Evolutionary conservation across 805 yeast species (phyloP).

Genomic region (Lipomyces spencermartinsiae): DNA sequence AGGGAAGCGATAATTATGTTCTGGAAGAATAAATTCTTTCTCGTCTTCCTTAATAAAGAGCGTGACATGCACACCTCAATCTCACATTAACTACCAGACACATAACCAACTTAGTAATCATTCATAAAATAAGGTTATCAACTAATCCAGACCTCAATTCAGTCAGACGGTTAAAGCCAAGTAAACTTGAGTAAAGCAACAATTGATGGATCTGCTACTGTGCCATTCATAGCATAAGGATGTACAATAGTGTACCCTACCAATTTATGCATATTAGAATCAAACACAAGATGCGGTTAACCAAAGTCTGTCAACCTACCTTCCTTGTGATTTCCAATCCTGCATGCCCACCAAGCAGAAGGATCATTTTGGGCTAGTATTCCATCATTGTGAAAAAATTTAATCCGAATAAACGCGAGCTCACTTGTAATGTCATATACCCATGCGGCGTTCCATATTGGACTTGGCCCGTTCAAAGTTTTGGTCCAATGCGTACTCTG

Average conservation of each 20-base stretch:
- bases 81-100: no score
- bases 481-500: slow-evolving; percentile 11
- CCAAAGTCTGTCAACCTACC: slow-evolving; percentile 2
- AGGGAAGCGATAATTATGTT: no score
- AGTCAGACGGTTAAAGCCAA: background rate
- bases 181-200: slow-evolving; percentile 6
- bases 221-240: slow-evolving; percentile 12
- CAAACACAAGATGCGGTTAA: background rate
- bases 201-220: background rate
- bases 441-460: slow-evolving; percentile 9
- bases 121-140: no score
- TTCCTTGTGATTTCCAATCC: slow-evolving; percentile 19
- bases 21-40: no score
- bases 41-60: no score
- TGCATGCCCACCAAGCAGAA: slow-evolving; percentile 21
- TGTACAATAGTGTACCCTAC: slow-evolving; percentile 9
- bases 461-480: slow-evolving; percentile 14
- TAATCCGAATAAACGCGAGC: slow-evolving; percentile 19
- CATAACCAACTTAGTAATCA: no score
- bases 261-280: background rate
- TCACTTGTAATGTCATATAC: slow-evolving; percentile 13
- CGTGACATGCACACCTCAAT: no score
- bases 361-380: slow-evolving; percentile 22
- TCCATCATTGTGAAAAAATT: slow-evolving; percentile 22
- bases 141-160: no score